Conservation (phyloP, 257 asterid genomes). For the Solanum clarkiae region DNA sequence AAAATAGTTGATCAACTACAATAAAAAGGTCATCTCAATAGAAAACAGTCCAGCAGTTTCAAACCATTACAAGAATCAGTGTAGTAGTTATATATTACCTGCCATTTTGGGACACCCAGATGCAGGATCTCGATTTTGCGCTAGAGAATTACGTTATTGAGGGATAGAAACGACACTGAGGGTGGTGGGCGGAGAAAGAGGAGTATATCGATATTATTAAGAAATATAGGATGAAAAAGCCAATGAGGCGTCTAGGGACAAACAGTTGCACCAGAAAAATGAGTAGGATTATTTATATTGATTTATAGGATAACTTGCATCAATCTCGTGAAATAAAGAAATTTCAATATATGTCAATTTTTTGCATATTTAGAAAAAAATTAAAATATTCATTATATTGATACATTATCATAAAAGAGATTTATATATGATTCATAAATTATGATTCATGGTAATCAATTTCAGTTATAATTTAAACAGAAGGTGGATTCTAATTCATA, state of each 20-base stretch:
- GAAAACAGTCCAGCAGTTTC: background rate
- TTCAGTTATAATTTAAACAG: no score
- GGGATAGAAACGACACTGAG: background rate
- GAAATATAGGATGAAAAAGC: conserved; percentile 48
- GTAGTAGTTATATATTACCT: background rate
- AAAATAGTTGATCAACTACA: background rate
- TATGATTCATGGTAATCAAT: no score
- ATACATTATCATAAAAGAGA: no score
- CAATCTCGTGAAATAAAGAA: no score
- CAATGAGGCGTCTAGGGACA: background rate
- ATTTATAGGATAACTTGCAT: no score
- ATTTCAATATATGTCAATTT: no score
- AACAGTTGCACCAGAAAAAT: background rate
- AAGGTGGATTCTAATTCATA: no score
- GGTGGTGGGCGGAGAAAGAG: background rate
- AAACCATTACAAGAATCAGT: background rate
- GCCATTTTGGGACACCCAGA: background rate
- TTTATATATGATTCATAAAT: no score
- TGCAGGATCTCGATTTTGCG: background rate
- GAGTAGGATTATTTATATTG: no score
- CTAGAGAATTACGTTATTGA: background rate
- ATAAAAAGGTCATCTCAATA: background rate
- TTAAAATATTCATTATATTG: no score
- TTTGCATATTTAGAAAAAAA: no score
- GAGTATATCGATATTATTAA: conserved; percentile 6